A percentile compares a stretch with the other conserved stretches of the same genome.
phyloP scores from a whole-genome alignment of 176 grass and related monocot genomes.

The Lolium perenne region DNA sequence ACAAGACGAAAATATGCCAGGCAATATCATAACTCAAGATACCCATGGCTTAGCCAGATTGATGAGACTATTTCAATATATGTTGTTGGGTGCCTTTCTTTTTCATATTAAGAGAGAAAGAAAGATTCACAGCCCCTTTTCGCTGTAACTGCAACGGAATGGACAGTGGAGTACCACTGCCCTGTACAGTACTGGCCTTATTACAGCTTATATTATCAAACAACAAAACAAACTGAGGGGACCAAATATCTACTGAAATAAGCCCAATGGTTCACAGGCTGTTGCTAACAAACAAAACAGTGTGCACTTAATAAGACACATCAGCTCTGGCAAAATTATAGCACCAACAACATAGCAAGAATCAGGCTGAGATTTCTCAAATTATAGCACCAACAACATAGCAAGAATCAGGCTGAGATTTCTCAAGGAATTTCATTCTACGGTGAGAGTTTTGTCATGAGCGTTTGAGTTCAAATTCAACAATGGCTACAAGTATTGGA shows the following conservation, averaged over 20 bases:
- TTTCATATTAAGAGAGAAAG: too few species aligned
- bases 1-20: slow-evolving; percentile 1
- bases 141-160: too few species aligned
- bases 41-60: slow-evolving; percentile 18
- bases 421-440: neutral
- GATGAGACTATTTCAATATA: neutral
- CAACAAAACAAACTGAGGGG: neutral
- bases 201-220: too few species aligned
- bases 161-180: neutral
- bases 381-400: slow-evolving; percentile 1
- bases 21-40: slow-evolving; percentile 36
- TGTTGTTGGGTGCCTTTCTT: neutral
- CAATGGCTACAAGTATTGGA: neutral
- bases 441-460: neutral
- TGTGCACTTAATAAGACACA: neutral
- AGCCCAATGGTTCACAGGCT: neutral
- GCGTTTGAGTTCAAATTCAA: neutral
- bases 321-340: neutral
- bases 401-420: too few species aligned
- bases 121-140: neutral
- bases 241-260: neutral
- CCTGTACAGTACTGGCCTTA: too few species aligned
- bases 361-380: neutral
- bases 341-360: neutral
- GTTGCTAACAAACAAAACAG: neutral